phyloP scores from a whole-genome alignment of 2,329 filamentous ascomycete species.

The Xylariaceae sp. region DNA sequence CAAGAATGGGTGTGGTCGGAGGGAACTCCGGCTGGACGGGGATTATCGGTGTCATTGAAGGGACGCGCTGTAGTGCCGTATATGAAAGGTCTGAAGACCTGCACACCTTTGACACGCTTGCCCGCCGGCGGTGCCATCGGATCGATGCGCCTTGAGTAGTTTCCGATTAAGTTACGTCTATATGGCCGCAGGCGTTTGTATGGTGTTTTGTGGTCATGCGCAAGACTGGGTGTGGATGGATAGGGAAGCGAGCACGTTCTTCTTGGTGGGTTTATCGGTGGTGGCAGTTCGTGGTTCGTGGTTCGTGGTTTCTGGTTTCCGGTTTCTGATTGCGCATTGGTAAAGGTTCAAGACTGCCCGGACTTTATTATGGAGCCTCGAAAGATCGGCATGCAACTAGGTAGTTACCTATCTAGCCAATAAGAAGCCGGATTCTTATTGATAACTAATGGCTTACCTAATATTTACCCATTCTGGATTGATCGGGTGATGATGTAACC shows the following conservation, averaged over 20 bases:
- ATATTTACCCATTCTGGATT: no score
- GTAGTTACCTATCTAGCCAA: background rate
- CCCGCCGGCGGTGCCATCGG: constrained; percentile 56
- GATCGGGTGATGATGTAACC: no score
- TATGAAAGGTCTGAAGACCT: constrained; percentile 61
- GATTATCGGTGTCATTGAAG: constrained; percentile 71
- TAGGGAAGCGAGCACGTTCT: background rate
- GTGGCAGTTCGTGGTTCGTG: no score
- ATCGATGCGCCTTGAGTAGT: background rate
- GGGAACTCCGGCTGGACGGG: constrained; percentile 69
- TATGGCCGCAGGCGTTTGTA: background rate
- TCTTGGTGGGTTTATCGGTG: no score
- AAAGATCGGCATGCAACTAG: background rate
- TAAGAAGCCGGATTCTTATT: background rate
- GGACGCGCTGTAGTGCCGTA: constrained; percentile 75
- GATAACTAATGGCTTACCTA: no score
- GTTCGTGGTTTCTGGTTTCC: no score
- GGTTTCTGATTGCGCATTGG: no score
- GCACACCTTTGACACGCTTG: constrained; percentile 60
- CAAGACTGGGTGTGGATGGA: background rate
- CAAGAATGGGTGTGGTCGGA: constrained; percentile 94
- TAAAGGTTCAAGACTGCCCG: background rate
- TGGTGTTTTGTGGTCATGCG: background rate
- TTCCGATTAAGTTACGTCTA: background rate
- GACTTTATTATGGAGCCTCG: constrained; percentile 12